Percentiles rank a stretch among this genome's conserved stretches.
These are phyloP conservation scores for Psilocybe sp. DNA, from an alignment of 768 basidiomycete species.

Conservation along the genomic window DNA sequence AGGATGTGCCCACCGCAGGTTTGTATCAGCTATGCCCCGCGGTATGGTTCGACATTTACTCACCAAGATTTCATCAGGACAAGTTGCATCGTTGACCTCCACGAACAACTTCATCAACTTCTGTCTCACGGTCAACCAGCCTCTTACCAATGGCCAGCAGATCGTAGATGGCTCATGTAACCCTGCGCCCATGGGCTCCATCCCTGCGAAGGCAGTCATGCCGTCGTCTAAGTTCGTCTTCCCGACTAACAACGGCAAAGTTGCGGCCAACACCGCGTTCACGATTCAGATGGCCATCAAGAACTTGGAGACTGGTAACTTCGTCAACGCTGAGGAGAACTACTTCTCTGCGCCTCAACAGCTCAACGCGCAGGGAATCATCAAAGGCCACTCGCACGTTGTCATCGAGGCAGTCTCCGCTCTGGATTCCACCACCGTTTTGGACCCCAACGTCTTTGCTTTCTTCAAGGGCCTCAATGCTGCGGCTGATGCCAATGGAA, in stretches of 20 bases:
- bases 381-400: slow-evolving; percentile 59
- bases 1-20: slow-evolving; percentile 37
- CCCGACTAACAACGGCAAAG: slow-evolving; percentile 42
- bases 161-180: slow-evolving; percentile 58
- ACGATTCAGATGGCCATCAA: slow-evolving; percentile 47
- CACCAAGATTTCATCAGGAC: slow-evolving; percentile 26
- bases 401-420: slow-evolving; percentile 51
- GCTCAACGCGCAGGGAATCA: slow-evolving; percentile 45
- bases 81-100: slow-evolving; percentile 52
- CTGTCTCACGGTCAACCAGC: slow-evolving; percentile 45
- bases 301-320: slow-evolving; percentile 48
- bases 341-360: slow-evolving; percentile 60
- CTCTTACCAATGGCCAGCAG: slow-evolving; percentile 56
- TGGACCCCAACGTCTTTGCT: slow-evolving; percentile 48
- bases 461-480: slow-evolving; percentile 58
- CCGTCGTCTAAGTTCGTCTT: slow-evolving; percentile 49
- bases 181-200: slow-evolving; percentile 55
- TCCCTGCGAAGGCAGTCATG: slow-evolving; percentile 45
- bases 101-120: slow-evolving; percentile 67
- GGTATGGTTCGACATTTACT: background rate
- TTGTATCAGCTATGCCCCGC: background rate
- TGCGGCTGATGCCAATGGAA: slow-evolving; percentile 40
- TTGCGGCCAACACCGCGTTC: slow-evolving; percentile 47
- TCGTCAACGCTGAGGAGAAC: slow-evolving; percentile 51
- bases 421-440: slow-evolving; percentile 41